Percentiles rank a stretch among this genome's conserved stretches.
Evolutionary conservation across 1,284 basidiomycete species (phyloP).

Genomic region (Sanghuangporus sanghuang): DNA sequence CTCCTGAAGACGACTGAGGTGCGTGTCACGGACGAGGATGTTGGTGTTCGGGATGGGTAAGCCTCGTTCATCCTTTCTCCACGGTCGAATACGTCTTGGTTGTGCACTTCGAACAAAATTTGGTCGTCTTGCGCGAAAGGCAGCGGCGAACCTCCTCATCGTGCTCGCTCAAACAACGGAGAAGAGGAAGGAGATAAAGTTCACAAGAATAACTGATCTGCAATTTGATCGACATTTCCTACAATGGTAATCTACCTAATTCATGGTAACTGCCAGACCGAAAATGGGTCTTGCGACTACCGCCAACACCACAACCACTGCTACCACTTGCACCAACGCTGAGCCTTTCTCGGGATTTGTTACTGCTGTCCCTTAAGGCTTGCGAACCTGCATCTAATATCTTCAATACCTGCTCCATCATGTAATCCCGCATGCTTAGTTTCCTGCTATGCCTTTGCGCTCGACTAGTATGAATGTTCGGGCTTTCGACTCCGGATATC

Average conservation of each 20-base stretch:
- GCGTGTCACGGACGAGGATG: slow-evolving; percentile 63
- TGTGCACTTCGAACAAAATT: neutral
- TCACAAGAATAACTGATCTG: neutral
- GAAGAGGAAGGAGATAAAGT: neutral
- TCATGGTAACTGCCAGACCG: neutral
- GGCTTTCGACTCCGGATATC: neutral
- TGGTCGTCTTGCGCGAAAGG: neutral
- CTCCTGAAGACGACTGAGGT: slow-evolving; percentile 72
- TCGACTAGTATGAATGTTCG: neutral
- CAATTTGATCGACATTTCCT: slow-evolving; percentile 2
- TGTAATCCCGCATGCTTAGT: slow-evolving; percentile 5
- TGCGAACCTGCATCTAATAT: slow-evolving; percentile 10
- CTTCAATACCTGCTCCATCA: slow-evolving; percentile 7
- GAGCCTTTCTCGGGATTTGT: neutral
- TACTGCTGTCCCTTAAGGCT: neutral
- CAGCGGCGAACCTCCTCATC: slow-evolving; percentile 8
- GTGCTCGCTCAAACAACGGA: neutral
- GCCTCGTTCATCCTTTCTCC: slow-evolving; percentile 38
- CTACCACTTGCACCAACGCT: neutral
- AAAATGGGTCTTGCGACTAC: neutral
- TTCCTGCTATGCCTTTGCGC: slow-evolving; percentile 2
- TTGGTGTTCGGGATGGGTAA: slow-evolving; percentile 66
- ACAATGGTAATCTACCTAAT: neutral
- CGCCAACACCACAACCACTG: neutral
- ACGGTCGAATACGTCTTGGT: slow-evolving; percentile 8